These are phyloP conservation scores for Nematodospora anomalae DNA, from an alignment of 1,139 yeast genomes.

Conservation along the genomic window DNA sequence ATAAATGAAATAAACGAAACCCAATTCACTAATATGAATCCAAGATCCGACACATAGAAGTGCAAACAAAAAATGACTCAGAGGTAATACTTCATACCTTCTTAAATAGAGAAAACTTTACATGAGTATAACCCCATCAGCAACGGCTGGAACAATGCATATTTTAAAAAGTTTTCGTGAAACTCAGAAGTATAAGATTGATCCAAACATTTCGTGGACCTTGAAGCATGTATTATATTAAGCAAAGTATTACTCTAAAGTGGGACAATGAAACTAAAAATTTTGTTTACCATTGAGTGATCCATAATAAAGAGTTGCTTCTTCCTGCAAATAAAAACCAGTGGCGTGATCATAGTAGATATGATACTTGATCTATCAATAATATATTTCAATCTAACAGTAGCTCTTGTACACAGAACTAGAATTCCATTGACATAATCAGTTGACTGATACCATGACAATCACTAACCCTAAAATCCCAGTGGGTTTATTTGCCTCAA, in stretches of 20 bases:
- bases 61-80: conserved; percentile 43
- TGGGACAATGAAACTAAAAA: conserved; percentile 42
- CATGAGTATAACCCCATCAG: conserved; percentile 33
- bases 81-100: conserved; percentile 46
- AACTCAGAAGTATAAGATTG: conserved; percentile 5
- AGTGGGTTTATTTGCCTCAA: conserved; percentile 21
- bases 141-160: conserved; percentile 33
- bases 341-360: conserved; percentile 31
- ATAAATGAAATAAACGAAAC: conserved; percentile 40
- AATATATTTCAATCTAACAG: conserved; percentile 26
- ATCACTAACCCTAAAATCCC: conserved; percentile 49
- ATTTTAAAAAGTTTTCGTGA: conserved; percentile 7
- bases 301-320: conserved; percentile 43
- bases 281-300: conserved; percentile 40
- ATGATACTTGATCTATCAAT: conserved; percentile 37
- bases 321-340: conserved; percentile 45
- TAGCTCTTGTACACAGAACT: conserved; percentile 17
- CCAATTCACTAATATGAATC: conserved; percentile 41
- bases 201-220: conserved; percentile 28
- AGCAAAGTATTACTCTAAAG: conserved; percentile 29
- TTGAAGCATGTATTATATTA: conserved; percentile 38
- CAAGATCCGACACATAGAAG: conserved; percentile 43
- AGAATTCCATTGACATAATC: conserved; percentile 25
- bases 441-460: conserved; percentile 31
- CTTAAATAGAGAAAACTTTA: conserved; percentile 44